Evolutionary conservation across 2,329 filamentous ascomycete species (phyloP), one percentile per base, ranked within the genome.

Genomic region (Fusarium tjaetaba): DNA sequence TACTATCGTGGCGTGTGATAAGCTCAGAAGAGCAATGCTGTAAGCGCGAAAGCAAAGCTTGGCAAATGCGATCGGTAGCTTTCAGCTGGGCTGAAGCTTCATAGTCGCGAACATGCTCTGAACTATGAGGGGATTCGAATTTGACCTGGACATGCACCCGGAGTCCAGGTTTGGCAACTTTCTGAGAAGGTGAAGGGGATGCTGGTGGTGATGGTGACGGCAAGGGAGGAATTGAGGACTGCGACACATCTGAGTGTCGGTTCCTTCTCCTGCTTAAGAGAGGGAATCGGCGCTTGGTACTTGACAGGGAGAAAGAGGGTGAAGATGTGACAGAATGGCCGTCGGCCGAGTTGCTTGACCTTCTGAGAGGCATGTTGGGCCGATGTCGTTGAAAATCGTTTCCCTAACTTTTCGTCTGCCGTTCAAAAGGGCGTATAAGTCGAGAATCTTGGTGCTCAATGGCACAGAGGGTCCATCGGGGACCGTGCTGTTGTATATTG

Each of bases 11-110:
- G 65, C 87, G 85, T 30, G 87, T 88, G 74, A 89, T 85, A 64
- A 89, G 81, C 77, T 89, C 87, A 45, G 85, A 78, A 65, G 84
- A 85, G 80, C 86, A 87, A 76, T 88, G 86, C 72, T 87, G 83
- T 49, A 89, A 82, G 43, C 86, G 86, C 34, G 84, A 83, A 18
- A 88, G 76, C n/a, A 89, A 78, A 5, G 83, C 86, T 42, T 85
- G 82, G 74, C 85, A 87, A 51, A 88, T 77, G n/a, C 83, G 81
- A 64, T 86, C 84, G 45, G 84, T 84, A 53, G 84, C 82, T 22
- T 81, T 77, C 52, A 89, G 83, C 39, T 75, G 77, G 7, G 82
- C 76, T 4, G 87, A 88, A 65, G 84, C 82, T 61, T 82, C 82
- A 75, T 88, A 89, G 65, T 82, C 83, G 55, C 84, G 83, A 55